phyloP scores from a whole-genome alignment of 805 yeast species.

The Candida dajiaensis region DNA sequence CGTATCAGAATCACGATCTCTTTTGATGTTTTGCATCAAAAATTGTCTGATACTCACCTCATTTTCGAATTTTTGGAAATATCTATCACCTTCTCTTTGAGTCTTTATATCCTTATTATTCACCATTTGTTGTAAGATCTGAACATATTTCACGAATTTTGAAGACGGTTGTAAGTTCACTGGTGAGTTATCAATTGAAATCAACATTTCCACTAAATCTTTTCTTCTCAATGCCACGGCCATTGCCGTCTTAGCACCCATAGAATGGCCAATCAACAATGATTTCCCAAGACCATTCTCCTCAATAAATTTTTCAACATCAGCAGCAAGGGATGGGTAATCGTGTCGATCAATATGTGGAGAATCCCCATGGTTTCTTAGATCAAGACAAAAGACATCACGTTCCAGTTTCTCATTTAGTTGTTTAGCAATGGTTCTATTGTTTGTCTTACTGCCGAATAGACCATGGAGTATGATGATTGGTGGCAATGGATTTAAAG shows the following conservation, averaged over 20 bases:
- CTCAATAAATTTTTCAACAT: conserved; percentile 67
- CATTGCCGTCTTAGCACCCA: conserved; percentile 97
- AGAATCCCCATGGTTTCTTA: conserved; percentile 90
- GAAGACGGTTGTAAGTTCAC: conserved; percentile 52
- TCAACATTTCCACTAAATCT: conserved; percentile 49
- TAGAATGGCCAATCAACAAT: conserved; percentile 72
- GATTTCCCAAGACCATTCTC: conserved; percentile 36
- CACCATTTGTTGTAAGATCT: conserved; percentile 53
- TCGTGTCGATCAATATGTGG: conserved; percentile 71
- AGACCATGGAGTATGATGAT: conserved; percentile 81
- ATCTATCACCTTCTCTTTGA: conserved; percentile 62
- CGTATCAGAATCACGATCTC: conserved; percentile 30
- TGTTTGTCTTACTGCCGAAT: conserved; percentile 80
- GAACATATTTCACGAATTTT: conserved; percentile 62
- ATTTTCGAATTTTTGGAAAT: conserved; percentile 57
- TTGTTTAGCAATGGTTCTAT: conserved; percentile 68
- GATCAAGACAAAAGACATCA: conserved; percentile 65
- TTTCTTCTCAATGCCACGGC: conserved; percentile 70
- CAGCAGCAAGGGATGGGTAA: conserved; percentile 78
- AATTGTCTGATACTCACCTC: conserved; percentile 65
- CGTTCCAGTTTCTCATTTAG: conserved; percentile 42
- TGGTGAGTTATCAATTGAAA: conserved; percentile 90
- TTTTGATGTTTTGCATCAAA: conserved; percentile 59
- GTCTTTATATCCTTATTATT: conserved; percentile 39
- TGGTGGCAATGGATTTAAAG: conserved; percentile 41